These are phyloP conservation scores for Tilletia walkeri DNA, from an alignment of 1,284 basidiomycete species.

Conservation along the genomic window DNA sequence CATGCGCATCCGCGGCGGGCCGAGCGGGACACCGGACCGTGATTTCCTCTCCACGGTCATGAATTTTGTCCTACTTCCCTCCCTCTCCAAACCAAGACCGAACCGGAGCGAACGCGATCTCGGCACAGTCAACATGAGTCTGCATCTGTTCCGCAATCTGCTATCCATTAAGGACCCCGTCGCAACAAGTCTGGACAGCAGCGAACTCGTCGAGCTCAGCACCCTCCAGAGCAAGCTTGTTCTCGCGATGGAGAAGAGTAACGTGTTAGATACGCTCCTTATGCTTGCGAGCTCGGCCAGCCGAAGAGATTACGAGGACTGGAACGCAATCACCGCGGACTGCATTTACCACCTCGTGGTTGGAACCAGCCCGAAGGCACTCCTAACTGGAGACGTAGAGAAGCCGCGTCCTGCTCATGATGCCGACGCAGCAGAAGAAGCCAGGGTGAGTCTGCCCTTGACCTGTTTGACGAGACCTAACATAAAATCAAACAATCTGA, in stretches of 20 bases:
- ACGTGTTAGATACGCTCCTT: slow-evolving; percentile 48
- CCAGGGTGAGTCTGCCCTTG: neutral
- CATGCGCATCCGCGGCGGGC: slow-evolving; percentile 36
- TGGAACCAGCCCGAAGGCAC: slow-evolving; percentile 30
- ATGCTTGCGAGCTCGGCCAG: slow-evolving; percentile 49
- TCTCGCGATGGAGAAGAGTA: slow-evolving; percentile 38
- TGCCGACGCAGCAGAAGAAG: slow-evolving; percentile 25
- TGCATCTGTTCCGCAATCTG: slow-evolving; percentile 54
- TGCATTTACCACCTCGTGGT: slow-evolving; percentile 52
- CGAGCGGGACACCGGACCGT: slow-evolving; percentile 26
- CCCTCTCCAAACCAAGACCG: slow-evolving; percentile 43
- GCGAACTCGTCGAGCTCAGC: slow-evolving; percentile 39
- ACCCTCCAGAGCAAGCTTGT: slow-evolving; percentile 49
- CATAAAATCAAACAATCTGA: no score
- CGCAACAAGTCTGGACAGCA: slow-evolving; percentile 39
- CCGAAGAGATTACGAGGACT: slow-evolving; percentile 31
- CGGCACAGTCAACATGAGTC: slow-evolving; percentile 50
- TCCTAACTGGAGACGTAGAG: neutral
- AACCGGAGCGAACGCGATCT: slow-evolving; percentile 45
- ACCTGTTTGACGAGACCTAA: no score
- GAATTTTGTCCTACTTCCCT: slow-evolving; percentile 46
- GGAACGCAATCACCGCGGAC: slow-evolving; percentile 48
- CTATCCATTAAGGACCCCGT: slow-evolving; percentile 51
- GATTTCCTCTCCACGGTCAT: slow-evolving; percentile 45
- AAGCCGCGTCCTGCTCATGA: slow-evolving; percentile 5